Evolutionary conservation across 495 filamentous ascomycete genomes (phyloP), one percentile per base, ranked within the genome.

Genomic region (Pyronema domesticum): DNA sequence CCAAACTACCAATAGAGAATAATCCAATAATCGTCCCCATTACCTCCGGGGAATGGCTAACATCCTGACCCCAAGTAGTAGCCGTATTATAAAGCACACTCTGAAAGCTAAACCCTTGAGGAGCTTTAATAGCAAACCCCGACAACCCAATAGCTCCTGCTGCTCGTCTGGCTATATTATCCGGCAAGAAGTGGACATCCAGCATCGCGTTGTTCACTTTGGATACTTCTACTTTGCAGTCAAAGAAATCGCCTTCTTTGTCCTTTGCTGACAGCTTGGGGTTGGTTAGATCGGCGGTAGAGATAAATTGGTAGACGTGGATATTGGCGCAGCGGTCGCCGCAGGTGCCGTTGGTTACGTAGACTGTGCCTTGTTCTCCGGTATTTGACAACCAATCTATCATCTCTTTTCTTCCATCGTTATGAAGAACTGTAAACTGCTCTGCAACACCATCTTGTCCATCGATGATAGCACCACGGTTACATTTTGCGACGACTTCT

Each of bases 271-370:
- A 13, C 2, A 13, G n/a, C 14, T 15, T 47, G 45, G 45, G 45
- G 5, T 30, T 30, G 23, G 23, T 30, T 30, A 30, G 5, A 30
- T 30, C 23, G 23, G 23, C 23, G 5, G 23, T 30, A 5, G 23
- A 30, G 45, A 46, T n/a, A n/a, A 61, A 62, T 11, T 63, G 45
- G 44, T 58, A 63, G n/a, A 63, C 58, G 18, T 62, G 61, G 23
- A 63, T 46, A 7, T 37, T 42, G 8, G 40, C 61, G 30, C 60
- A 63, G 8, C 60, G 60, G 11, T 42, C 46, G 13, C 60, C 60
- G 40, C 60, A 63, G 9, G 36, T 47, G 17, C 46, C 48, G 15
- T 30, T 30, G 7, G 40, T 48, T 14, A 54, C 52, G 42, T 54
- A 54, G 52, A 40, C 46, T 23, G 39, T 42, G 11, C 39, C 39